These are phyloP conservation scores for Colletotrichum cuscutae DNA, from an alignment of 2,329 filamentous ascomycete species.

Conservation along the genomic window DNA sequence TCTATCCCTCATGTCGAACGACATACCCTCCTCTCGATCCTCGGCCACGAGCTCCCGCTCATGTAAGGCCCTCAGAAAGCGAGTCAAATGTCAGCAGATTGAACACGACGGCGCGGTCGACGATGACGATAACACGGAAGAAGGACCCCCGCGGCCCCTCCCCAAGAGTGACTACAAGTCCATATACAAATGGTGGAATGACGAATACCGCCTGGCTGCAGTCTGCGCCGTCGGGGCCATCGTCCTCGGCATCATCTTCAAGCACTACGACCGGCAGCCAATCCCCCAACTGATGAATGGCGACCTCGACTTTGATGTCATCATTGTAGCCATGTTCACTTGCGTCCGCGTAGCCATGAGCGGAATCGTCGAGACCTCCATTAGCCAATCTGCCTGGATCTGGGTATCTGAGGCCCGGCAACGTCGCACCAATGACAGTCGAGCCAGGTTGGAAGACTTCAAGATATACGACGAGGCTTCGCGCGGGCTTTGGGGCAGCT, in stretches of 20 bases:
- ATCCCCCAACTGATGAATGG: slow-evolving; percentile 41
- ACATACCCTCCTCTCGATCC: not conserved
- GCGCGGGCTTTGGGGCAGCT: slow-evolving; percentile 47
- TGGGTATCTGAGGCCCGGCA: slow-evolving; percentile 50
- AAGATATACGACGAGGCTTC: slow-evolving; percentile 52
- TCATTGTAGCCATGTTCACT: slow-evolving; percentile 50
- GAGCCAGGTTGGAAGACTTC: slow-evolving; percentile 50
- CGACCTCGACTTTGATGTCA: slow-evolving; percentile 46
- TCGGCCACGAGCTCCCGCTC: not conserved
- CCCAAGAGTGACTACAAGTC: slow-evolving; percentile 33
- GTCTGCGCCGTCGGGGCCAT: slow-evolving; percentile 42
- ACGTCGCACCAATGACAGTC: slow-evolving; percentile 39
- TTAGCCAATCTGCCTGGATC: slow-evolving; percentile 52
- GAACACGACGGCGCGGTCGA: slow-evolving; percentile 23
- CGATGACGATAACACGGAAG: slow-evolving; percentile 11
- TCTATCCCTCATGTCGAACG: not conserved
- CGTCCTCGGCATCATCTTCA: slow-evolving; percentile 43
- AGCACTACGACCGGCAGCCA: slow-evolving; percentile 43
- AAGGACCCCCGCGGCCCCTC: slow-evolving; percentile 15
- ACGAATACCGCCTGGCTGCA: slow-evolving; percentile 47
- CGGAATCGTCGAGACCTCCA: slow-evolving; percentile 46
- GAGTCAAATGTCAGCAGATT: not conserved
- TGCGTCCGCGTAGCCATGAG: slow-evolving; percentile 48
- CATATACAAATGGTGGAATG: slow-evolving; percentile 48
- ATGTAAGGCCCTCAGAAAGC: not conserved